Percentiles rank a stretch among this genome's conserved stretches.
phyloP scores from a whole-genome alignment of 495 filamentous ascomycete genomes.

The Aspergillus incahuasiensis region DNA sequence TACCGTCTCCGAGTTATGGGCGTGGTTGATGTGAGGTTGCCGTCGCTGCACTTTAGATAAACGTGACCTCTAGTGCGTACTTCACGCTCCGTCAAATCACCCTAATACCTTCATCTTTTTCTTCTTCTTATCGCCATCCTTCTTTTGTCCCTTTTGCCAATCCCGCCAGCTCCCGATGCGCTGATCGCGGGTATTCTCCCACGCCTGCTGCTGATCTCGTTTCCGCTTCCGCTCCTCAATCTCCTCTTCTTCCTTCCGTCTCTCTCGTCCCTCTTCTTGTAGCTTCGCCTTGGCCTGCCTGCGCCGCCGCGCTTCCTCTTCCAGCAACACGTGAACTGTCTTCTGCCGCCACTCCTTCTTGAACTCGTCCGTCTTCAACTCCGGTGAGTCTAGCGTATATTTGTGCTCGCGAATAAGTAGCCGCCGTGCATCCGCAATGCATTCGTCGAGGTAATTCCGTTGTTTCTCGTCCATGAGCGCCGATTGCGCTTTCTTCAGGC shows the following conservation, averaged over 20 bases:
- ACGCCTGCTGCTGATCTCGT: conserved; percentile 85
- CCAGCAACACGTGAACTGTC: conserved; percentile 85
- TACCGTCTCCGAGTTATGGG: no score
- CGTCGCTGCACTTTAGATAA: no score
- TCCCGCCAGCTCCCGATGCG: conserved; percentile 93
- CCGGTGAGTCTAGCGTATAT: conserved; percentile 81
- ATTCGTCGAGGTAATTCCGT: conserved; percentile 81
- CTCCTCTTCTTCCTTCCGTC: conserved; percentile 84
- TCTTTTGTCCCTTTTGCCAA: conserved; percentile 68
- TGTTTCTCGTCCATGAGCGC: conserved; percentile 91
- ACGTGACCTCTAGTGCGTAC: no score
- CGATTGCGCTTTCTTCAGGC: conserved; percentile 89
- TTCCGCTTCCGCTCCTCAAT: conserved; percentile 82
- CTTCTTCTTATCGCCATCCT: conserved; percentile 61
- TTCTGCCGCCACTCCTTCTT: conserved; percentile 82
- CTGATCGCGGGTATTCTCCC: conserved; percentile 88
- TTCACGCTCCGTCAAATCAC: conserved; percentile 18
- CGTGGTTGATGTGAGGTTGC: no score
- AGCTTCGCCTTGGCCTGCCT: conserved; percentile 89
- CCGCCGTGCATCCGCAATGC: conserved; percentile 92
- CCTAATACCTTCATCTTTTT: conserved; percentile 92
- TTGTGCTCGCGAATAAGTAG: conserved; percentile 91
- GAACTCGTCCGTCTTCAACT: conserved; percentile 75
- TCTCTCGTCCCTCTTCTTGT: conserved; percentile 92
- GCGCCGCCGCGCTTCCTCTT: conserved; percentile 80